phyloP scores from a whole-genome alignment of 306 rosid genomes.

The Datisca glomerata region DNA sequence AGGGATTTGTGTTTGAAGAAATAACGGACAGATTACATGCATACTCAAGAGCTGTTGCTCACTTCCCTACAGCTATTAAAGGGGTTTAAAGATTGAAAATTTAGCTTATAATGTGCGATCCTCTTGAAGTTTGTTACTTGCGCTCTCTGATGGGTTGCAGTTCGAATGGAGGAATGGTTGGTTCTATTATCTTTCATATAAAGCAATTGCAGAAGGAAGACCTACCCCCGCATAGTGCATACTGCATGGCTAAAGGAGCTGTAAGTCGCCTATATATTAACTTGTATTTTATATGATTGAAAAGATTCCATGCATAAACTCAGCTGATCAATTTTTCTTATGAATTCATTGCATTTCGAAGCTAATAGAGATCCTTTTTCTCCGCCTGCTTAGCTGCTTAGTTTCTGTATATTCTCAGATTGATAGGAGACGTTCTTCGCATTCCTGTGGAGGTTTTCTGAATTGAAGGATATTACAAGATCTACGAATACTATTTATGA shows the following conservation, averaged over 20 bases:
- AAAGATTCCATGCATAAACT: too few relatives aligned
- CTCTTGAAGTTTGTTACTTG: neutral
- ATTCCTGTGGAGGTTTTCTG: too few relatives aligned
- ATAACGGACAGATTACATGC: neutral
- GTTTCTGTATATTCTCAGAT: too few relatives aligned
- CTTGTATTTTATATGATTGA: too few relatives aligned
- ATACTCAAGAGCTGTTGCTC: neutral
- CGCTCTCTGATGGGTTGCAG: neutral
- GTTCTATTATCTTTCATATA: neutral
- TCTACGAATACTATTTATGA: too few relatives aligned
- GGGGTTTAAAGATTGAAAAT: neutral
- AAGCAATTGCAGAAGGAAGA: neutral
- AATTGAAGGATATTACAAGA: too few relatives aligned
- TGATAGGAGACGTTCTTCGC: too few relatives aligned
- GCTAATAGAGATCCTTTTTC: too few relatives aligned
- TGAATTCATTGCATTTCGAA: too few relatives aligned
- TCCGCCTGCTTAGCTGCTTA: too few relatives aligned
- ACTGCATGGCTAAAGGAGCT: neutral
- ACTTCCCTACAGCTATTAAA: neutral
- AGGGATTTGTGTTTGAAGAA: neutral
- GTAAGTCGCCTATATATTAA: too few relatives aligned
- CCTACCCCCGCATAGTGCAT: neutral
- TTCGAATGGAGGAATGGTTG: neutral
- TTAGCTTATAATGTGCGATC: neutral
- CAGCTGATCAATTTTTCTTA: too few relatives aligned